phyloP scores from a whole-genome alignment of 768 basidiomycete species.

The Tulasnella sp. region DNA sequence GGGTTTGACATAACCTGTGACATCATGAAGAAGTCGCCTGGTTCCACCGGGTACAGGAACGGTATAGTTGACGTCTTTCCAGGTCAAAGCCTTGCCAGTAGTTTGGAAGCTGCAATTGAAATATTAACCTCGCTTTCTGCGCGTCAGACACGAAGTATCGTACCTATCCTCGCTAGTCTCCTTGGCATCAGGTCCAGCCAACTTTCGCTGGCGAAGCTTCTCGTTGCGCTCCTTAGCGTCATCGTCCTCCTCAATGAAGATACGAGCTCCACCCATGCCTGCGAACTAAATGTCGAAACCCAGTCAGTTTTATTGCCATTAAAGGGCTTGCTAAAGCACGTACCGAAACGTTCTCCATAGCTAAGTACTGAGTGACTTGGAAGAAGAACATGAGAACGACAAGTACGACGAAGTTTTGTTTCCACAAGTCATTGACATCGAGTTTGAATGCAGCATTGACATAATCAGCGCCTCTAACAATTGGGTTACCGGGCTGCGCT shows the following conservation, averaged over 20 bases:
- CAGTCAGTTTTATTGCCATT: constrained; percentile 37
- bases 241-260: constrained; percentile 32
- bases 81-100: constrained; percentile 35
- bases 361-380: constrained; percentile 51
- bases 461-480: constrained; percentile 48
- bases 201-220: constrained; percentile 35
- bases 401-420: constrained; percentile 51
- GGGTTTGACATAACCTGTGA: constrained; percentile 29
- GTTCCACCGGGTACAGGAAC: constrained; percentile 23
- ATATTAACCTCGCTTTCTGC: constrained; percentile 34
- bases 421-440: constrained; percentile 20
- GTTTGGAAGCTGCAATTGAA: constrained; percentile 25
- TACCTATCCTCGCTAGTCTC: constrained; percentile 10
- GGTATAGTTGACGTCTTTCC: constrained; percentile 34
- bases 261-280: constrained; percentile 31
- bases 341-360: constrained; percentile 53
- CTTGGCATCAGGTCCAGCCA: constrained; percentile 27
- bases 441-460: constrained; percentile 34
- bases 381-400: constrained; percentile 59
- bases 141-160: no score
- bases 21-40: constrained; percentile 23
- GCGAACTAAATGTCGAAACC: constrained; percentile 39
- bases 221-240: constrained; percentile 30
- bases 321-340: constrained; percentile 17
- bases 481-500: constrained; percentile 19